phyloP scores from a whole-genome alignment of 169 alveolate genomes.

The Blepharisma undulans region DNA sequence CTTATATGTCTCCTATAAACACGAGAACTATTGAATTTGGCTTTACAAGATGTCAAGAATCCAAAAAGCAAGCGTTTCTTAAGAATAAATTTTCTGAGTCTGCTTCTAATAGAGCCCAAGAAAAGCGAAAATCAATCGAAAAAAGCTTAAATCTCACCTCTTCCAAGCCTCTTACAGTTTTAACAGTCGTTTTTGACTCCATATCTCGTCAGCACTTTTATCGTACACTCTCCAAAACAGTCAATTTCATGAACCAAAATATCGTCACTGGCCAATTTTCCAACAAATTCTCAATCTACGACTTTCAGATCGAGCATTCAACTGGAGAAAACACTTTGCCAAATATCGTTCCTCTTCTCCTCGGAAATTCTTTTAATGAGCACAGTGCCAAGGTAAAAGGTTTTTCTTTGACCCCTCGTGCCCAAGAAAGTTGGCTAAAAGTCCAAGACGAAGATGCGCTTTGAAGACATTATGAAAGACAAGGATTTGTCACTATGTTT shows the following conservation, averaged over 20 bases:
- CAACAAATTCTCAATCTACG: not conserved
- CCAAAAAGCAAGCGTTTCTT: not conserved
- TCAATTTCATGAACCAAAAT: not conserved
- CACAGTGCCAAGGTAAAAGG: not conserved
- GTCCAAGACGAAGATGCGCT: not conserved
- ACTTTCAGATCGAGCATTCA: not conserved
- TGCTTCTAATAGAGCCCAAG: not conserved
- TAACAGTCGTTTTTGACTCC: not conserved
- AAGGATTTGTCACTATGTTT: constrained; percentile 23
- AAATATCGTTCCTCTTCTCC: not conserved
- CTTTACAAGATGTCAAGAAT: not conserved
- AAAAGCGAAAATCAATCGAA: not conserved
- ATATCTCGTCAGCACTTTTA: constrained; percentile 25
- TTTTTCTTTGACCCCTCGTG: too few species aligned
- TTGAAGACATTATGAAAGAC: constrained; percentile 4
- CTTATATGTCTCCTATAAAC: not conserved
- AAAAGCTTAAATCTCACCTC: not conserved
- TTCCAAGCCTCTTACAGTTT: constrained; percentile 3
- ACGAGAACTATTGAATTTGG: not conserved
- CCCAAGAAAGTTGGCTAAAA: not conserved
- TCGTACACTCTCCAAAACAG: not conserved
- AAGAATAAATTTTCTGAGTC: not conserved
- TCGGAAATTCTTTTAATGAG: not conserved
- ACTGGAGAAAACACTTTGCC: not conserved
- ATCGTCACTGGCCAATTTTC: not conserved